Evolutionary conservation across 768 basidiomycete species (phyloP).

Genomic region (Tricholoma sp.): DNA sequence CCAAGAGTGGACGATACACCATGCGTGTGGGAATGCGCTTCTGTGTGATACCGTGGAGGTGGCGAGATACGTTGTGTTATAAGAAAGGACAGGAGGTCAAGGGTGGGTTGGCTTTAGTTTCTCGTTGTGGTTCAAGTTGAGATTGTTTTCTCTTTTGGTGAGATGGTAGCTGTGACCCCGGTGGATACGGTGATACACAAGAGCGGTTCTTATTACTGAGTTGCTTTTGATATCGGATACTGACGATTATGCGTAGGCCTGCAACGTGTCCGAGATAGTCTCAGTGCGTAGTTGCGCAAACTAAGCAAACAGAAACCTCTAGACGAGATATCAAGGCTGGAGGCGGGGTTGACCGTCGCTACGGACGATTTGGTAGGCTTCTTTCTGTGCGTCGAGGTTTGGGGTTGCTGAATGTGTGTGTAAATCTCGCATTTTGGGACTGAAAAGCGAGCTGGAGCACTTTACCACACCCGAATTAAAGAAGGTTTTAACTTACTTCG

Average conservation of each 20-base stretch:
- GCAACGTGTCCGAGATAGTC: constrained; percentile 58
- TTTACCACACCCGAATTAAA: constrained; percentile 67
- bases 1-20: constrained; percentile 93
- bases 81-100: constrained; percentile 96
- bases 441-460: constrained; percentile 82
- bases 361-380: constrained; percentile 75
- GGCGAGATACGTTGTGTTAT: constrained; percentile 87
- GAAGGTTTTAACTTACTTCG: constrained; percentile 41
- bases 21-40: constrained; percentile 91
- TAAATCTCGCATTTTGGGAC: constrained; percentile 67
- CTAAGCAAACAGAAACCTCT: constrained; percentile 78
- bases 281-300: constrained; percentile 74
- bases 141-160: neutral
- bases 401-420: constrained; percentile 22
- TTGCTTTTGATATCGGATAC: neutral
- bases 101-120: constrained; percentile 44
- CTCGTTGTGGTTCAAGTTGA: neutral
- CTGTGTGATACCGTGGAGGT: constrained; percentile 96
- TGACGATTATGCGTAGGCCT: constrained; percentile 25
- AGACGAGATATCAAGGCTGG: constrained; percentile 78
- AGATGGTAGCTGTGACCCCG: constrained; percentile 75
- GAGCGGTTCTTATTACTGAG: constrained; percentile 80
- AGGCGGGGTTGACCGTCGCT: constrained; percentile 68
- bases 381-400: neutral
- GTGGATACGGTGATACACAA: constrained; percentile 98